Evolutionary conservation across 371 early-diverging fungal genomes (phyloP).

Genomic region (Nematocida parisii): DNA sequence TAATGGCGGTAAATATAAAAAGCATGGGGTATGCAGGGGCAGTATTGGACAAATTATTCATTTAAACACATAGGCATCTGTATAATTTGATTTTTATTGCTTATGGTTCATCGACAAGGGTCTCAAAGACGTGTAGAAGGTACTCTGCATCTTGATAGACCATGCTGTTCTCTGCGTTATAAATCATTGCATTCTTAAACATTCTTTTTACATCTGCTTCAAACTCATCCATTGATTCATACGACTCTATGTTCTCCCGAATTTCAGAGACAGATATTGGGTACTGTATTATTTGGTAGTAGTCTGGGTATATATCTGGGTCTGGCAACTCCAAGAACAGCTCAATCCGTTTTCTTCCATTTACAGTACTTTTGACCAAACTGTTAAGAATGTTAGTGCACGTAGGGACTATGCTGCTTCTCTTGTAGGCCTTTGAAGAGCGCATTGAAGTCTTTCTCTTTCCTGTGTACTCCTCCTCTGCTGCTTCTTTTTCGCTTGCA

Average conservation of each 20-base stretch:
- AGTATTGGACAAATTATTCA: too few relatives aligned
- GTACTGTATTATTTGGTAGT: slow-evolving; percentile 78
- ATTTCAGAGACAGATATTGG: slow-evolving; percentile 73
- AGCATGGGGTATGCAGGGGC: too few relatives aligned
- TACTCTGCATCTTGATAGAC: slow-evolving; percentile 54
- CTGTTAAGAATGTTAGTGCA: slow-evolving; percentile 20
- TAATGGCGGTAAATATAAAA: too few relatives aligned
- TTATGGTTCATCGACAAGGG: slow-evolving; percentile 17
- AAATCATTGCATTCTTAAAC: slow-evolving; percentile 63
- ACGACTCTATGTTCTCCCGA: slow-evolving; percentile 57
- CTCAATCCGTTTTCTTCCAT: slow-evolving; percentile 36
- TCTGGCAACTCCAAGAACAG: slow-evolving; percentile 53
- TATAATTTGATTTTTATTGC: slow-evolving; percentile 3
- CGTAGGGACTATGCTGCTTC: background rate
- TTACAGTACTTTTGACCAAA: slow-evolving; percentile 4
- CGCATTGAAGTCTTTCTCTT: slow-evolving; percentile 36
- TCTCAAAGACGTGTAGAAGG: slow-evolving; percentile 20
- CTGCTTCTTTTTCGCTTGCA: slow-evolving; percentile 1
- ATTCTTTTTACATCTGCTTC: slow-evolving; percentile 63
- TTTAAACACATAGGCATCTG: too few relatives aligned
- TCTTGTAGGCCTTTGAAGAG: background rate
- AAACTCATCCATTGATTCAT: slow-evolving; percentile 62
- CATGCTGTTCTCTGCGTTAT: slow-evolving; percentile 59
- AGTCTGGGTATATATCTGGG: slow-evolving; percentile 73
- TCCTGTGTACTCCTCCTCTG: background rate